Evolutionary conservation across 1,284 basidiomycete species (phyloP), one percentile per base, ranked within the genome.

Genomic region (Bondarzewia mesenterica): DNA sequence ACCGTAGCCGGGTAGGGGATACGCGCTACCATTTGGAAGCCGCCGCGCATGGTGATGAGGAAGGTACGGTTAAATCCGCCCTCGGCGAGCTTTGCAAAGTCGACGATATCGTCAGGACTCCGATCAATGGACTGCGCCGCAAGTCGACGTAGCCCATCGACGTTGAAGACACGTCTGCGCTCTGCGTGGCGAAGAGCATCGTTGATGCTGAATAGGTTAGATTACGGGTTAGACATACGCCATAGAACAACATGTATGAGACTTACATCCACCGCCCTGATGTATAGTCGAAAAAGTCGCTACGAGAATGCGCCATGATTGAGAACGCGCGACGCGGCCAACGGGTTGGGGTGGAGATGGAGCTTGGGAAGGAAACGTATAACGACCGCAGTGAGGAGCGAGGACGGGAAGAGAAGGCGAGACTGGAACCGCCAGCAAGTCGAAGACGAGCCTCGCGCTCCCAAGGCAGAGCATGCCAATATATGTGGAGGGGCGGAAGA

Each of bases 201-300:
- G 61, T 74, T 73, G 58, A 63, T 39, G 41, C 72, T 74, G 57
- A 60, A 59, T 23, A 38, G 44, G 38, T 39, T 36, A 53, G 51
- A 67, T 58, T 52, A 62, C 48, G 56, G 48, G 50, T 65, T 47
- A 63, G 59, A 55, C 8, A 60, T 52, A 48, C 59, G 62, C 35
- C 51, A n/a, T 56, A 37, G 60, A 47, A 48, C 55, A 44, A 58
- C 23, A 59, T 59, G 53, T 59, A 63, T 60, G 50, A 54, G 56
- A 64, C 68, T 69, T 68, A 67, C 72, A 73, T 22, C 69, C 70
- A 72, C 4, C 56, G 55, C 55, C 71, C 72, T 43, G 69, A 69
- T 22, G 69, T 60, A 49, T 73, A 73, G 38, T 72, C 50, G 56
- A 71, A 74, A 53, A 73, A 61, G 51, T 69, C 59, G 45, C 61